Percentiles rank a stretch among this genome's conserved stretches.
phyloP scores from a whole-genome alignment of 768 basidiomycete genomes.

The Boletus sensibilis region DNA sequence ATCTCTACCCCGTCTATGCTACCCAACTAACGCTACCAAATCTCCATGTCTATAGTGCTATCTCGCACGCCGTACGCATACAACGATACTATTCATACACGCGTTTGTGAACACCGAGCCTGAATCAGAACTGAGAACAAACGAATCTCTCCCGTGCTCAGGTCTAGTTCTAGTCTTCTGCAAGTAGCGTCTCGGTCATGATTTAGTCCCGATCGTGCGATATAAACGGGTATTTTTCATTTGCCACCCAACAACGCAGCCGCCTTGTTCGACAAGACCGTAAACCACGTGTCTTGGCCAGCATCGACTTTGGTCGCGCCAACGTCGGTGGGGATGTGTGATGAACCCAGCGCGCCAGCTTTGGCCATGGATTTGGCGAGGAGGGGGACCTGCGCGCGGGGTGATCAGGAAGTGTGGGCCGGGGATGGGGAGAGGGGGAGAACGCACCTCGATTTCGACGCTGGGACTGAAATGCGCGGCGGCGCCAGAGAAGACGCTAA shows the following conservation, averaged over 20 bases:
- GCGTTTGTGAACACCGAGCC: not conserved
- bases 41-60: not conserved
- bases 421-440: not conserved
- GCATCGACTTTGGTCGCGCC: conserved; percentile 38
- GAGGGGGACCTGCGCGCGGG: conserved; percentile 41
- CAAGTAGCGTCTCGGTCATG: not conserved
- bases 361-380: conserved; percentile 54
- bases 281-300: conserved; percentile 44
- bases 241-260: conserved; percentile 40
- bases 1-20: not conserved
- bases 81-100: not conserved
- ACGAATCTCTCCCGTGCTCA: not conserved
- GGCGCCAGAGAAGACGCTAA: conserved; percentile 38
- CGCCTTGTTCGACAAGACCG: conserved; percentile 55
- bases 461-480: conserved; percentile 39
- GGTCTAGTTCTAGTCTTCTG: not conserved
- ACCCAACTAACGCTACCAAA: not conserved
- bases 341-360: conserved; percentile 56
- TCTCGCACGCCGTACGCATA: not conserved
- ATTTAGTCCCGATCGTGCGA: no score
- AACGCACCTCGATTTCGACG: conserved; percentile 46
- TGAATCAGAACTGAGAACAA: not conserved
- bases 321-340: conserved; percentile 44
- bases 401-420: not conserved
- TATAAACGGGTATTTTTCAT: not conserved